phyloP scores from a whole-genome alignment of 1,139 yeast species.

The Lodderomyces margitis region DNA sequence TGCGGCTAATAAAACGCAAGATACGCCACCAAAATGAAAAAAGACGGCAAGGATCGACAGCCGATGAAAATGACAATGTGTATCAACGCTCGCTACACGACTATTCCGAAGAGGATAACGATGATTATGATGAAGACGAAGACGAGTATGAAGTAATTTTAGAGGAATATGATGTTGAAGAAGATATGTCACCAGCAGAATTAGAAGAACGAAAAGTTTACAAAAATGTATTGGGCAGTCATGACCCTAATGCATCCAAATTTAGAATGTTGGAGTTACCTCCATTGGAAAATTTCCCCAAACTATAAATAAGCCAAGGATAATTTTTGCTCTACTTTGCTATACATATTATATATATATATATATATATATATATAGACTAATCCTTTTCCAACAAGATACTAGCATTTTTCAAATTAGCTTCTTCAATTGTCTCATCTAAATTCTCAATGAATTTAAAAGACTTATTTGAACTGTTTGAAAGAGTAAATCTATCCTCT shows the following conservation, averaged over 20 bases:
- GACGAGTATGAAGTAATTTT: conserved; percentile 9
- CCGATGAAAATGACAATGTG: background rate
- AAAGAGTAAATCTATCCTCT: conserved; percentile 42
- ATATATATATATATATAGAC: conserved; percentile 2
- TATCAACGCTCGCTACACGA: conserved; percentile 3
- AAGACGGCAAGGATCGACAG: background rate
- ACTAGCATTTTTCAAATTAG: conserved; percentile 80
- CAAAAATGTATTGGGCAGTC: conserved; percentile 1
- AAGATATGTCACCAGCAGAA: conserved; percentile 10
- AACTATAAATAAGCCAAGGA: conserved; percentile 5
- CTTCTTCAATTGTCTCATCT: conserved; percentile 62
- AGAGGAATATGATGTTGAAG: conserved; percentile 14
- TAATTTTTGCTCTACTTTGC: background rate
- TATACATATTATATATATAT: background rate
- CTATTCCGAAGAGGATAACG: conserved; percentile 14
- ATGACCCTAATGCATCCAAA: background rate
- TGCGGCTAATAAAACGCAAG: background rate
- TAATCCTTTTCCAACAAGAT: conserved; percentile 61
- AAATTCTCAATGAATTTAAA: conserved; percentile 62
- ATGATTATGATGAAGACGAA: conserved; percentile 7
- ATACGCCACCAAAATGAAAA: conserved; percentile 1
- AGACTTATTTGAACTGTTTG: conserved; percentile 65
- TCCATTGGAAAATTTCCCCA: conserved; percentile 27
- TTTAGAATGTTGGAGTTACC: conserved; percentile 22
- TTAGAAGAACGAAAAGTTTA: conserved; percentile 4